Evolutionary conservation across 768 basidiomycete species (phyloP), one percentile per base, ranked within the genome.

Genomic region (Naematelia aurantialba): DNA sequence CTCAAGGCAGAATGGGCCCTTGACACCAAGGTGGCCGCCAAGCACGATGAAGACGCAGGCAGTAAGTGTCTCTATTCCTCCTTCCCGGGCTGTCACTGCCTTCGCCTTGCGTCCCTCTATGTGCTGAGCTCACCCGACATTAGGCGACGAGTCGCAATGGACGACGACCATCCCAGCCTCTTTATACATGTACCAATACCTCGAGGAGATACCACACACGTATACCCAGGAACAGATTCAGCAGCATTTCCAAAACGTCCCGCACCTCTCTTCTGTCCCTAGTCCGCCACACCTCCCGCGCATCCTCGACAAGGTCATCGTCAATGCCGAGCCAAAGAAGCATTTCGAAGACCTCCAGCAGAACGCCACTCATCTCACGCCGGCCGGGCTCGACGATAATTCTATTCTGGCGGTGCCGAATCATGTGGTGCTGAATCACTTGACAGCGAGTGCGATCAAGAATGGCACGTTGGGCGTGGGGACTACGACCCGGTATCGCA

Each of bases 391-490:
- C 39, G 93, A 98, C 77, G 93, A 98, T 71, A 88, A 85, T 52
- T 87, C 87, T 49, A 91, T 98, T 57, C 78, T 98, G 62, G 88
- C 94, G 14, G 90, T 96, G 21, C 93, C 93, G 21, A 88, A 85
- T 34, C 93, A 97, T 79, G 90, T 91, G 34, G 91, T 97, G 22
- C 80, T 98, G 63, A 91, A 96, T 68, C 93, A 98, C 77, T 78
- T 98, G 68, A 89, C 89, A 62, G 96, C 93, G 61, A 94, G 91
- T 69, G 92, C 93, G 52, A 98, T 98, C 61, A 82, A 85, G 77
- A 92, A 92, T 75, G 92, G 91, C 5, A 90, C 94, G 47, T 78
- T 97, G 50, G 92, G 91, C 39, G 91, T 97, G 4, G 92, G 87
- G 25, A 90, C 85, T 60, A 98, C 93, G 58, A 91, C 87, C 52